A percentile compares a stretch with the other conserved stretches of the same genome.
phyloP scores from a whole-genome alignment of 2,329 filamentous ascomycete genomes.

The Phialemoniopsis sp. region DNA sequence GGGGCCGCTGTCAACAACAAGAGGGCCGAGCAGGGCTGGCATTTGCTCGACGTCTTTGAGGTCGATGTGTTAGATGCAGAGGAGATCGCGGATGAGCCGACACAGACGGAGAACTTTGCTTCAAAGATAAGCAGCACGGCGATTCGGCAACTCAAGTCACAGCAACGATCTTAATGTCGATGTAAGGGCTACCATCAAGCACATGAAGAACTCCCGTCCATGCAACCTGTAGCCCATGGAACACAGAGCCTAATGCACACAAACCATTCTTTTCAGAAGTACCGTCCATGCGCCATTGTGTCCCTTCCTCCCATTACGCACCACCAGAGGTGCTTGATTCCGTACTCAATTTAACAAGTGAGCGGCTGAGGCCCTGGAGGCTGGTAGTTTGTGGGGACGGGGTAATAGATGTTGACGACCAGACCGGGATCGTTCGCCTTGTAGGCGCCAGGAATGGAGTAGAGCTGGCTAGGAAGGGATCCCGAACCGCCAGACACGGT shows the following conservation, averaged over 20 bases:
- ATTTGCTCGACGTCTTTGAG: slow-evolving; percentile 73
- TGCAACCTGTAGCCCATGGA: too few relatives aligned
- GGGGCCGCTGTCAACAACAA: slow-evolving; percentile 85
- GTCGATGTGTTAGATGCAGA: slow-evolving; percentile 80
- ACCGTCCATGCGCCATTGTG: too few relatives aligned
- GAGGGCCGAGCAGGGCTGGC: slow-evolving; percentile 72
- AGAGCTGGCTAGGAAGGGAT: slow-evolving; percentile 13
- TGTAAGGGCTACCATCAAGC: too few relatives aligned
- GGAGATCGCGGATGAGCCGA: slow-evolving; percentile 39
- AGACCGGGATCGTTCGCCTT: slow-evolving; percentile 19
- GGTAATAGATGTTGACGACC: slow-evolving; percentile 35
- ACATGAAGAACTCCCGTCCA: too few relatives aligned
- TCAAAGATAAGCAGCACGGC: slow-evolving; percentile 90
- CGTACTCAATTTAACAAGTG: slow-evolving; percentile 5
- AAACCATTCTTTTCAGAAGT: too few relatives aligned
- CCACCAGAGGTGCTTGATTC: too few relatives aligned
- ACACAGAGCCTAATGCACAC: too few relatives aligned
- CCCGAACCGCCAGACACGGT: slow-evolving; percentile 18
- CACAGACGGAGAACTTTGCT: slow-evolving; percentile 60
- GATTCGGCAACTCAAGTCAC: slow-evolving; percentile 55
- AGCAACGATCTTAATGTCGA: slow-evolving; percentile 6
- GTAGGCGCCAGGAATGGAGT: slow-evolving; percentile 23
- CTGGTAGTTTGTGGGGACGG: slow-evolving; percentile 29
- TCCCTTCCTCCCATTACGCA: too few relatives aligned
- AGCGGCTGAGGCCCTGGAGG: slow-evolving; percentile 11